Evolutionary conservation across 768 basidiomycete species (phyloP).

Genomic region (Rhodotorula toruloides): DNA sequence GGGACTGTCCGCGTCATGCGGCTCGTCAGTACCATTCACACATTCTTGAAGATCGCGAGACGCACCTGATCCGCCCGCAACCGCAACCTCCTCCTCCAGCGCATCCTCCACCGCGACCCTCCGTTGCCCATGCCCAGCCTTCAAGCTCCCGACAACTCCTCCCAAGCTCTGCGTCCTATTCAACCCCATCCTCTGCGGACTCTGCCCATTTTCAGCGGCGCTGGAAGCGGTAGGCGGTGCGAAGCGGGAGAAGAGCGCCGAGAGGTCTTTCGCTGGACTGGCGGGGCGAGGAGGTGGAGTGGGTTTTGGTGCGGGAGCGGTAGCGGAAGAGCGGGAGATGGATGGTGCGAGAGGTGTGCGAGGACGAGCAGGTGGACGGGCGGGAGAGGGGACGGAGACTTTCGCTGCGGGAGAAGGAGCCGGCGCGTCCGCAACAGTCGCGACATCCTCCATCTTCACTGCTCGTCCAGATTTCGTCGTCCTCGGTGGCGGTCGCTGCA

Average conservation of each 20-base stretch:
- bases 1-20: not conserved
- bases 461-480: too few species aligned
- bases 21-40: not conserved
- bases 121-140: too few species aligned
- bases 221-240: not conserved
- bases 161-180: not conserved
- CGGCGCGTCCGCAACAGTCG: too few species aligned
- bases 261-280: constrained; percentile 22
- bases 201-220: not conserved
- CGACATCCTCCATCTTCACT: too few species aligned
- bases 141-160: too few species aligned
- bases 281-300: not conserved
- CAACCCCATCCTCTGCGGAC: not conserved
- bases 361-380: too few species aligned
- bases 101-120: too few species aligned
- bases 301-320: not conserved
- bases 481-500: too few species aligned
- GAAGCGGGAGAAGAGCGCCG: constrained; percentile 24
- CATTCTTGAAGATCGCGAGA: not conserved
- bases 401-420: too few species aligned
- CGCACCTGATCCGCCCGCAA: not conserved
- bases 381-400: too few species aligned
- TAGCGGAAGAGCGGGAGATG: not conserved
- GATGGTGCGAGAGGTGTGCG: not conserved
- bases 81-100: not conserved